Evolutionary conservation across 139 green algal species (phyloP).

Genomic region (Tetradesmus obliquus): DNA sequence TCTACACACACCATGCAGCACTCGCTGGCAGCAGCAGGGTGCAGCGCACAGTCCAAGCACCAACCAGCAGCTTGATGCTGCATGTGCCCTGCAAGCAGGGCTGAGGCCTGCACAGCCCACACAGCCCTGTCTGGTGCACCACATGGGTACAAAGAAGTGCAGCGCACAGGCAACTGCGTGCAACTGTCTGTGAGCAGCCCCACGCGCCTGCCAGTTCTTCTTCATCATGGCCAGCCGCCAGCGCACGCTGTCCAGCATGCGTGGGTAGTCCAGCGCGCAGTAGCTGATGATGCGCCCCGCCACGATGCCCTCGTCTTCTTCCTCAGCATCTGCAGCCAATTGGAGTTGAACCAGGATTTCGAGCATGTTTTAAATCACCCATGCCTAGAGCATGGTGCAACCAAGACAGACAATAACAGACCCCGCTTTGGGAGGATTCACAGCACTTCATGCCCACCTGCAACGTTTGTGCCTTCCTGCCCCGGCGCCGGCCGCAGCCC

Average conservation of each 20-base stretch:
- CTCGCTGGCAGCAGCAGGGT: too few species aligned
- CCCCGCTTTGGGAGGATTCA: too few species aligned
- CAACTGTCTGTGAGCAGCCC: too few species aligned
- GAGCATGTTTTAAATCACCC: too few species aligned
- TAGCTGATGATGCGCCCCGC: constrained; percentile 39
- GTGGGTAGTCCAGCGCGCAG: constrained; percentile 57
- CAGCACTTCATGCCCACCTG: neutral
- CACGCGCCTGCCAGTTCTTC: neutral
- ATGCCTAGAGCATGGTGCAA: too few species aligned
- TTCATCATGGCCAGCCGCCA: constrained; percentile 37
- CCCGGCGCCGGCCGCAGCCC: neutral
- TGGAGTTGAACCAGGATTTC: too few species aligned
- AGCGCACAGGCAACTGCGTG: neutral
- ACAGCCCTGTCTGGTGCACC: neutral
- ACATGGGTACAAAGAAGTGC: neutral
- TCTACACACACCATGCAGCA: neutral
- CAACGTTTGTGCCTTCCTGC: neutral
- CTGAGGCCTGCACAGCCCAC: too few species aligned
- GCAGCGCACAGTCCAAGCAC: too few species aligned
- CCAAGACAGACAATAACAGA: too few species aligned
- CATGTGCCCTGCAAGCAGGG: neutral
- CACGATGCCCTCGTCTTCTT: neutral
- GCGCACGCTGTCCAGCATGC: constrained; percentile 48
- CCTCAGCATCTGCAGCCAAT: neutral
- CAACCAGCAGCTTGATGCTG: too few species aligned